A percentile compares a stretch with the other conserved stretches of the same genome.
Evolutionary conservation across 129 eudicot genomes (phyloP).

Genomic region (Glebionis coronaria): DNA sequence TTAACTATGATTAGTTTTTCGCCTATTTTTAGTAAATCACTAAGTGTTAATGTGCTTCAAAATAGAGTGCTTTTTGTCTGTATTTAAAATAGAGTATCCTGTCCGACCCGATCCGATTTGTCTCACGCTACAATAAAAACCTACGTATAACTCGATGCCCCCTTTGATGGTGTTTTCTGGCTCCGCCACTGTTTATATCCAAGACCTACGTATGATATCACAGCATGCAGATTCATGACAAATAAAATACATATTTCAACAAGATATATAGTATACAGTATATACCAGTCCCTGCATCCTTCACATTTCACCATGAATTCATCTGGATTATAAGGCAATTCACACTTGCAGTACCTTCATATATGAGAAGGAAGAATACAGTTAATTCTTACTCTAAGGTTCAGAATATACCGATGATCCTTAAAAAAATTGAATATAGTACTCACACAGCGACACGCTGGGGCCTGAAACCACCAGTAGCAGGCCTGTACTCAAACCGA

Average conservation of each 20-base stretch:
- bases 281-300: slow-evolving; percentile 30
- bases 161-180: no score
- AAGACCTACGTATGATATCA: no score
- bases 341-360: slow-evolving; percentile 26
- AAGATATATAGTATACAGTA: no score
- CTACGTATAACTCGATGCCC: no score
- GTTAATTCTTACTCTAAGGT: background rate
- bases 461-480: slow-evolving; percentile 14
- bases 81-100: no score
- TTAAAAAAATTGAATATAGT: background rate
- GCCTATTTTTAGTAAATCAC: no score
- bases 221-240: background rate
- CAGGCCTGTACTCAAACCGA: slow-evolving; percentile 28
- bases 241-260: background rate
- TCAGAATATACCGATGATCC: background rate
- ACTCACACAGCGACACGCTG: slow-evolving; percentile 27
- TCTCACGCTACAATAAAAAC: no score
- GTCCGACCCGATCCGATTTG: no score
- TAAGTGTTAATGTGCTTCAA: no score
- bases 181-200: no score
- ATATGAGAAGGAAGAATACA: background rate
- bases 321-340: slow-evolving; percentile 26
- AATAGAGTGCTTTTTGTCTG: no score
- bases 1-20: no score
- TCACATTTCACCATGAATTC: slow-evolving; percentile 28